Evolutionary conservation across 169 alveolate species (phyloP), one percentile per base, ranked within the genome.

Genomic region (Eimeria necatrix): DNA sequence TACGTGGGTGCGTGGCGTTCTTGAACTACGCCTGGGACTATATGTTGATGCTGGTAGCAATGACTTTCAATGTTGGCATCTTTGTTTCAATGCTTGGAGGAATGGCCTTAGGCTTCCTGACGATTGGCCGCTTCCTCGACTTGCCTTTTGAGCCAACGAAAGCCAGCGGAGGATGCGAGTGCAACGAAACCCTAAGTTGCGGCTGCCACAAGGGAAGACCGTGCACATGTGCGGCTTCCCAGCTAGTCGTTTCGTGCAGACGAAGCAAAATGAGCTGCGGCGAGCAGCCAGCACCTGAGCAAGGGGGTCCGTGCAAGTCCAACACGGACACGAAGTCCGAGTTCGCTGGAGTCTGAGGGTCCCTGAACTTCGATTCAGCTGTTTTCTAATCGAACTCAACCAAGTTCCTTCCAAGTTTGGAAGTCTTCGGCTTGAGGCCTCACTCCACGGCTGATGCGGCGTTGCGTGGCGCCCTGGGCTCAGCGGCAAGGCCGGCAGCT

Each of bases 61-160:
- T 94, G 96, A 87, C 94, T 16, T 94, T 94, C 92, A 94, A 94
- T 81, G 94, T 94, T 9, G 96, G 96, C 71, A 89, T 94, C 20
- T 86, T 94, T 24, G 32, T 94, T 18, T 73, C 93, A 26, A 56
- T 94, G 78, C 53, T 83, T 3, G 70, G 81, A 22, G 96, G 96
- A 9, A 76, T 94, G 59, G 94, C 94, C 20, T 41, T 94, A 10
- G 96, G 96, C 3, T 88, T 88, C 41, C 68, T 94, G 14, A 20
- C 83, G 14, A 26, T 86, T 26, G 96, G 96, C 16, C 51, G 83
- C 49, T 56, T 41, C 56, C 90, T 91, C 51, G 81, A 60, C 61
- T 41, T 26, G 46, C 14, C 80, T 46, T 10, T 53, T 5, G 80
- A 59, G 18, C 48, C 92, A 8, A 8, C 49, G 26, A 85, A 85